Conservation (phyloP, 345 rosid species). For the Bruguiera parviflora region DNA sequence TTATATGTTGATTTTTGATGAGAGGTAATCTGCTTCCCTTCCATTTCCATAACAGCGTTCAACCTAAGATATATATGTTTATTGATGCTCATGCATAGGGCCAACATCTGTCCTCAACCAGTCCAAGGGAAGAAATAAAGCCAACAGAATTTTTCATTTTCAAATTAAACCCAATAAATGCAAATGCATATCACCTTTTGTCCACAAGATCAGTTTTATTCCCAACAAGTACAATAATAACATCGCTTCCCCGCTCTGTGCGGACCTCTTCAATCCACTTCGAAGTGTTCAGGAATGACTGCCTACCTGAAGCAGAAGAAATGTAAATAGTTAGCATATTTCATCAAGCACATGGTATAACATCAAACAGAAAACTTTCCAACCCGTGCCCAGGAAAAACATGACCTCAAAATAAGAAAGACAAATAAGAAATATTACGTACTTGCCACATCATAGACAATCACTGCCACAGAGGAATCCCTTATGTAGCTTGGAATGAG, state of each 20-base stretch:
- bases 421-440: conserved; percentile 6
- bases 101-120: too few relatives aligned
- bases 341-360: conserved; percentile 7
- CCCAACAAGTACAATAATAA: conserved; percentile 80
- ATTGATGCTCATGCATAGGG: too few relatives aligned
- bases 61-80: too few relatives aligned
- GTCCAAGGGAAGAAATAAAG: neutral
- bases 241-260: conserved; percentile 85
- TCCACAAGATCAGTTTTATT: conserved; percentile 90
- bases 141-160: neutral
- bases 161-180: neutral
- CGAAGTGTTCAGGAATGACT: conserved; percentile 71
- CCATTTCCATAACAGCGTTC: too few relatives aligned
- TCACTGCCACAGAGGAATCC: conserved; percentile 85
- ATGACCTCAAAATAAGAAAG: neutral
- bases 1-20: neutral
- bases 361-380: neutral
- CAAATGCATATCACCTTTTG: conserved; percentile 50
- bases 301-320: conserved; percentile 53
- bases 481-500: conserved; percentile 85
- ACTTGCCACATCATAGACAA: conserved; percentile 87
- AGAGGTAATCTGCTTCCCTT: too few relatives aligned
- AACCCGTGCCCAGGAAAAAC: neutral
- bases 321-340: neutral
- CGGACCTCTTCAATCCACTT: conserved; percentile 93